Conservation (phyloP, 2,329 filamentous ascomycete species). For the Monosporascus sp. region DNA sequence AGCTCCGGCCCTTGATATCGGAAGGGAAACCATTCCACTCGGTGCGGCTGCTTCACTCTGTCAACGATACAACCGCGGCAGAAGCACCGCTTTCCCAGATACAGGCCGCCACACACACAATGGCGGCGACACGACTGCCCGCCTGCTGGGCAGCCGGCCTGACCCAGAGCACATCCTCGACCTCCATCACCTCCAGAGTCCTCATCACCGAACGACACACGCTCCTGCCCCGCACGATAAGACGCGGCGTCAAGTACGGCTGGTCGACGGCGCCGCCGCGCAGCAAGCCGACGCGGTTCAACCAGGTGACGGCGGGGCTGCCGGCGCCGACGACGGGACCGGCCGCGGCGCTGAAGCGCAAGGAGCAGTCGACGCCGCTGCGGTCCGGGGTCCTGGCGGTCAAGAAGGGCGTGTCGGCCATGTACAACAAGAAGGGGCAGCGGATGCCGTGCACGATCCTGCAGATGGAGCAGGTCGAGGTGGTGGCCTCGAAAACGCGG, state of each 20-base stretch:
- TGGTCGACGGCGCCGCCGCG: constrained; percentile 53
- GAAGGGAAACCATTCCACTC: background rate
- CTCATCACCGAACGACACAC: constrained; percentile 27
- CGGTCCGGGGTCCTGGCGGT: constrained; percentile 78
- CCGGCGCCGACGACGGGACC: constrained; percentile 52
- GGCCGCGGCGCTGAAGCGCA: constrained; percentile 55
- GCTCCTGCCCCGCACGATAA: constrained; percentile 39
- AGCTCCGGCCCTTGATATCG: background rate
- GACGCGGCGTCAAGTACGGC: constrained; percentile 51
- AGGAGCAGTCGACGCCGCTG: constrained; percentile 52
- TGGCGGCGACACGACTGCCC: constrained; percentile 44
- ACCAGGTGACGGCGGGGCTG: constrained; percentile 51
- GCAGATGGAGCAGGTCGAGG: constrained; percentile 88
- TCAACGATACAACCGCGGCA: background rate
- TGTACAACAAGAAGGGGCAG: constrained; percentile 73
- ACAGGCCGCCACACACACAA: constrained; percentile 22
- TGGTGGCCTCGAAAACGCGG: constrained; percentile 78
- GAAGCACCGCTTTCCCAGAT: background rate
- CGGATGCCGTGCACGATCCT: constrained; percentile 86
- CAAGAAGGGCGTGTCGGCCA: constrained; percentile 94
- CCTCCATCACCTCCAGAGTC: constrained; percentile 18
- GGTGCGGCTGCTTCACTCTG: background rate
- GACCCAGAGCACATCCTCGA: constrained; percentile 20
- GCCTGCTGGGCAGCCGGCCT: constrained; percentile 38
- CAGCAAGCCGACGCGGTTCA: constrained; percentile 53